Evolutionary conservation across 176 grass and related monocot genomes (phyloP), one percentile per base, ranked within the genome.

Genomic region (Lolium rigidum): DNA sequence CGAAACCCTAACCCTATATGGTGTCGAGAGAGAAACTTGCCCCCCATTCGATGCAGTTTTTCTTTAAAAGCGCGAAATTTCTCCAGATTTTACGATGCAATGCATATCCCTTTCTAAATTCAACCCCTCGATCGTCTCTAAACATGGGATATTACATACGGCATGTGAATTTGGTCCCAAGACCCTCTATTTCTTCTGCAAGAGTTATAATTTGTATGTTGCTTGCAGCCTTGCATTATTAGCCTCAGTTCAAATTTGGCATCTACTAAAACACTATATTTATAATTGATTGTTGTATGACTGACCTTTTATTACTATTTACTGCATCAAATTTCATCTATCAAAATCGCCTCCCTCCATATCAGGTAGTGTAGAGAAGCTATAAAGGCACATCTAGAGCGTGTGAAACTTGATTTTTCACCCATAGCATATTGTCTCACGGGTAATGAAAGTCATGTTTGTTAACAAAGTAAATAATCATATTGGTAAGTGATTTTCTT

Each of bases 331-430:
- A 38, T 78, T 61, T 58, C 50, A 64, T 75, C 10, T 81, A 66
- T 72, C 64, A 13, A 79, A 55, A 31, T 10, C 55, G 16, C 60
- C 79, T 44, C 51, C 39, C 2, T 84, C 14, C 61, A 69, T 82
- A 25, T 44, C 64, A 94, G 88, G 92, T 97, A 67, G 94, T 97
- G 7, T 92, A 97, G 89, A 97, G 68, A 97, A 94, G 54, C 77
- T 97, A 78, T 91, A 86, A 2, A 94, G 92, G 80, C 90, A 97
- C 85, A 91, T 59, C 39, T 97, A 24, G 90, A 92, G n/a, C 90
- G 90, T 76, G 90, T 89, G 25, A 52, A 78, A 21, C 9, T 49
- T 70, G 16, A 54, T 57, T 50, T 48, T n/a, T 60, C 0, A 60
- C 43, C 64, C n/a, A 10, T 54, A 24, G 68, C 15, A 70, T n/a